Conservation (phyloP, 2,329 filamentous ascomycete genomes). For the Ophiostoma sp. region DNA sequence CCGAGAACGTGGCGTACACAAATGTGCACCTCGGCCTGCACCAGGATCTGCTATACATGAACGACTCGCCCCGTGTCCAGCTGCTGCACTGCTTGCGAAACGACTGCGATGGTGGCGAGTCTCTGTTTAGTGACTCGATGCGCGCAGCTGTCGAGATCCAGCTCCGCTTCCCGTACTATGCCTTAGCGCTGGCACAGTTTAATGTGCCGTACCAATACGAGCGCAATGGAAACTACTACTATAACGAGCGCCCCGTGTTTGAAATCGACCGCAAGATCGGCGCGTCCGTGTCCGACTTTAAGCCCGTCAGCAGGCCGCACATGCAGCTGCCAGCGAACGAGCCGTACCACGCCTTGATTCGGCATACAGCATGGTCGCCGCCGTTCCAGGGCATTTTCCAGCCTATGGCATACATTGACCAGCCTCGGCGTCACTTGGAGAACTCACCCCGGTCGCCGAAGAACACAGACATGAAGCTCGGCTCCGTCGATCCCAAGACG, state of each 20-base stretch:
- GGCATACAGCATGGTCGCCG: slow-evolving; percentile 61
- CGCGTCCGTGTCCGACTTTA: slow-evolving; percentile 17
- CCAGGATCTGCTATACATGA: slow-evolving; percentile 87
- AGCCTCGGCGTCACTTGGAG: neutral
- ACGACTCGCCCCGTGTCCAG: slow-evolving; percentile 73
- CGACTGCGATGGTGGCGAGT: slow-evolving; percentile 72
- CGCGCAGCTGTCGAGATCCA: slow-evolving; percentile 46
- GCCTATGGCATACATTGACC: neutral
- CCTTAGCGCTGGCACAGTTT: slow-evolving; percentile 58
- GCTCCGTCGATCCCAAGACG: neutral
- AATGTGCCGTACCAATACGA: slow-evolving; percentile 60
- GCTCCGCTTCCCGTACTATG: slow-evolving; percentile 43
- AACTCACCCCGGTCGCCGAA: neutral
- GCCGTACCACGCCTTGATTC: slow-evolving; percentile 20
- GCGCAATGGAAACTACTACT: slow-evolving; percentile 60
- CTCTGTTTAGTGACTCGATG: slow-evolving; percentile 76
- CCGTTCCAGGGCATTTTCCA: slow-evolving; percentile 60
- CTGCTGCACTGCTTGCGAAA: slow-evolving; percentile 86
- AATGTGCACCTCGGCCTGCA: slow-evolving; percentile 77
- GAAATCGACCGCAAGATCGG: slow-evolving; percentile 26
- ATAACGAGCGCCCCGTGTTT: slow-evolving; percentile 52
- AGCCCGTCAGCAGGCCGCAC: slow-evolving; percentile 25
- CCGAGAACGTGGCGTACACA: slow-evolving; percentile 91
- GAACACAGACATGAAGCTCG: neutral
- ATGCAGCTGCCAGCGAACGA: too few species aligned